Base-by-base conservation (phyloP, 2,329 filamentous ascomycete genomes). In the Tolypocladium inflatum region DNA sequence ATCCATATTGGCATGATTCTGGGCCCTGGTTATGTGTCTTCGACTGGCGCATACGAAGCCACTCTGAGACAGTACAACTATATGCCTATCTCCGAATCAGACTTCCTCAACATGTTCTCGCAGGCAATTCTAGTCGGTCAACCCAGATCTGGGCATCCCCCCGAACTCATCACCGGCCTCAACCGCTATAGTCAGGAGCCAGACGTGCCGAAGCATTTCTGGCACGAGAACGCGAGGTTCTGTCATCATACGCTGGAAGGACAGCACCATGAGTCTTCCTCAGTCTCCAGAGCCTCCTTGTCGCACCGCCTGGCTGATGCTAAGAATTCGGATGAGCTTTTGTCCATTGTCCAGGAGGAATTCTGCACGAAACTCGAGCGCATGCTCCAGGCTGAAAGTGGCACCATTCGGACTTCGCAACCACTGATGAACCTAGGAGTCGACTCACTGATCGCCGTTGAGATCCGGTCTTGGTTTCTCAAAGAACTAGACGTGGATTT, bases 391-490 rank as follows among this genome's bases (percentile, higher is more conserved):
- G 43, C 42, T 26, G 54, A 55, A 35, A 37, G 33, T 19, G 51
- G 56, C n/a, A 38, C 42, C 4, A 43, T 54, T 37, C 52, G 52
- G 11, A 54, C n/a, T 38, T 57, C 50, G 9, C 56, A 54, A 35
- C 50, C 39, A 38, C 42, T 56, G 13, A 41, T 51, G 35, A 54
- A 69, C 6, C 57, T 70, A 2, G 69, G 68, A 1, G 60, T 70
- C 9, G 70, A 72, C 55, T 68, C 68, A 0, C 58, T 73, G 10
- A 60, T 71, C 0, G 69, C 69, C n/a, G 68, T 71, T 0, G 67
- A 68, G 69, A 74, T 77, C 2, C 73, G 79, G 2, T 68, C 74
- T 1, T 83, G 80, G 80, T 80, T 81, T 61, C 54, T 75, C 30
- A 79, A 79, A 55, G 67, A 76, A 17, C 54, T 68, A 0, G 62